Conservation (phyloP, 2,329 filamentous ascomycete species). For the Thelonectria discophora region DNA sequence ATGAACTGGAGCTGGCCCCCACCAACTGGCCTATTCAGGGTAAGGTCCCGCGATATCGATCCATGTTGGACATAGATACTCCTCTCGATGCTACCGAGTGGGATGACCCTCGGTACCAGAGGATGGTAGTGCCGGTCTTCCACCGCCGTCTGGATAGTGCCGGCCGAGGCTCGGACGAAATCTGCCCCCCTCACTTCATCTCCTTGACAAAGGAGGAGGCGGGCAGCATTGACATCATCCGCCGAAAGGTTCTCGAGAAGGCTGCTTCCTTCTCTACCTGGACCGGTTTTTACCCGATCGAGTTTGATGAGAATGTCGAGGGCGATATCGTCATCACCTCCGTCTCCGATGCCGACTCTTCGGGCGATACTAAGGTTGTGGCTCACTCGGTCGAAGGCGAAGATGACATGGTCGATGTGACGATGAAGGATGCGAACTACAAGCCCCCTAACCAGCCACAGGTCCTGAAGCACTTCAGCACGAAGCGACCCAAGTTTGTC, state of each 20-base stretch:
- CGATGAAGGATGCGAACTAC: slow-evolving; percentile 72
- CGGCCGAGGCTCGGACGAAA: slow-evolving; percentile 43
- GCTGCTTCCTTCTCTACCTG: slow-evolving; percentile 80
- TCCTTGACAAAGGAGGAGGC: slow-evolving; percentile 78
- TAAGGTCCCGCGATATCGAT: slow-evolving; percentile 56
- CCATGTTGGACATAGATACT: slow-evolving; percentile 60
- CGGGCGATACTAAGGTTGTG: slow-evolving; percentile 74
- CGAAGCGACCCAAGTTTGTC: slow-evolving; percentile 61
- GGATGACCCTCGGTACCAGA: slow-evolving; percentile 70
- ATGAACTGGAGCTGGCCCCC: slow-evolving; percentile 80
- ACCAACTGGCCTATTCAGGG: slow-evolving; percentile 76
- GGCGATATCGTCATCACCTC: slow-evolving; percentile 75
- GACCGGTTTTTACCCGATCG: slow-evolving; percentile 64
- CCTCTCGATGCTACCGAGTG: slow-evolving; percentile 58
- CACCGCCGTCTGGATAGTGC: slow-evolving; percentile 60
- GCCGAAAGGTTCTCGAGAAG: slow-evolving; percentile 81
- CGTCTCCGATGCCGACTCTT: slow-evolving; percentile 70
- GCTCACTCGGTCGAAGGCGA: slow-evolving; percentile 86
- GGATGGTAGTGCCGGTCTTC: slow-evolving; percentile 75
- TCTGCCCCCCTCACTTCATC: slow-evolving; percentile 72
- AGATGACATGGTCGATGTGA: slow-evolving; percentile 89
- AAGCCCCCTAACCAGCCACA: slow-evolving; percentile 34
- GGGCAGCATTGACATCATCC: slow-evolving; percentile 72
- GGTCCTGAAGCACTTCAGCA: slow-evolving; percentile 59
- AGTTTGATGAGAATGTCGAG: slow-evolving; percentile 63